Percentiles rank a stretch among this genome's conserved stretches.
phyloP scores from a whole-genome alignment of 2,329 filamentous ascomycete genomes.

The Bipolaris gigantea region DNA sequence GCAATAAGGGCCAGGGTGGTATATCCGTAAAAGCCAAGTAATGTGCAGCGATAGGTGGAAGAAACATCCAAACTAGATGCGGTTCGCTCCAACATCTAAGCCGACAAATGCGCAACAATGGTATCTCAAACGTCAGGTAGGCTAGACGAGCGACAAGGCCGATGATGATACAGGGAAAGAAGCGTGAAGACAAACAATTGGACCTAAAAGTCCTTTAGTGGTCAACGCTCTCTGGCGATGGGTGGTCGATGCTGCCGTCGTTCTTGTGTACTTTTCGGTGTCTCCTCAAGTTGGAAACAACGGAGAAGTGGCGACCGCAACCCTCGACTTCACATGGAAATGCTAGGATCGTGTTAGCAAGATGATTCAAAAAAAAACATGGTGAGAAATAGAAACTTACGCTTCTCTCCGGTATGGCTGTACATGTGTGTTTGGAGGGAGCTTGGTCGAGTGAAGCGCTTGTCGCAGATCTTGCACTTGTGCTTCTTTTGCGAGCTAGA shows the following conservation, averaged over 20 bases:
- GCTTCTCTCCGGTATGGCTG: conserved; percentile 97
- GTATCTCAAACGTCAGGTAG: conserved; percentile 40
- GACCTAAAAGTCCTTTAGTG: conserved; percentile 25
- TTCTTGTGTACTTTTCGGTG: conserved; percentile 96
- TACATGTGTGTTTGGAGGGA: conserved; percentile 98
- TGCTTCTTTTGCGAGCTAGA: conserved; percentile 98
- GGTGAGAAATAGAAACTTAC: conserved; percentile 61
- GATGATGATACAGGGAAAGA: conserved; percentile 11
- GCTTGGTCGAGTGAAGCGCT: conserved; percentile 92
- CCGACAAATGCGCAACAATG: conserved; percentile 37
- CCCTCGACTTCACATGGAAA: conserved; percentile 94
- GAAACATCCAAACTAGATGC: conserved; percentile 35
- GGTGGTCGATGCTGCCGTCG: conserved; percentile 54
- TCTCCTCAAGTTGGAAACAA: conserved; percentile 90
- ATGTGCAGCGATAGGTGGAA: conserved; percentile 37
- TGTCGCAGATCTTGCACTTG: conserved; percentile 98
- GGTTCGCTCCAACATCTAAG: conserved; percentile 29
- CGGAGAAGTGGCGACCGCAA: conserved; percentile 93
- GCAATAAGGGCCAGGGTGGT: conserved; percentile 19
- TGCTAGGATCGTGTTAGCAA: conserved; percentile 57
- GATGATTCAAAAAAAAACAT: neutral
- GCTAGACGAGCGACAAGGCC: conserved; percentile 1
- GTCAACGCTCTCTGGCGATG: conserved; percentile 52
- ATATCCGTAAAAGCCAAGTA: conserved; percentile 25
- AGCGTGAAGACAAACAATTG: conserved; percentile 5